A percentile compares a stretch with the other conserved stretches of the same genome.
Evolutionary conservation across 768 basidiomycete genomes (phyloP).

Genomic region (Lactifluus volemus): DNA sequence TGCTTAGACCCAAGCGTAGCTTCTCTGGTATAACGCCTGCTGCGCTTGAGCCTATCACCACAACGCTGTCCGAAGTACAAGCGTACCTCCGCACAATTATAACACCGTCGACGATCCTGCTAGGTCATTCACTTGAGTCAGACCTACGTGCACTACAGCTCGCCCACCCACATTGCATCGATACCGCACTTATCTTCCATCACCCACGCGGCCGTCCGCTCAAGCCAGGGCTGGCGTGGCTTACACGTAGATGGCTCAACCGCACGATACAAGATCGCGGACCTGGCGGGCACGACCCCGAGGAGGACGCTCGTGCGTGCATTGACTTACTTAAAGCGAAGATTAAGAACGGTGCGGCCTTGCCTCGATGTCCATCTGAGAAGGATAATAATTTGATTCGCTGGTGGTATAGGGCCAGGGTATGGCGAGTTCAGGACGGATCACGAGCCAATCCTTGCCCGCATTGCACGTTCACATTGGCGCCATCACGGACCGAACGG

Average conservation of each 20-base stretch:
- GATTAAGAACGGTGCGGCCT: slow-evolving; percentile 49
- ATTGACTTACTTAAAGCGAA: slow-evolving; percentile 79
- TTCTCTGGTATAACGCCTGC: slow-evolving; percentile 92
- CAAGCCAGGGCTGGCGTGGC: slow-evolving; percentile 95
- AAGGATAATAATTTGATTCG: no score
- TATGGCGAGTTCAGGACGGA: slow-evolving; percentile 86
- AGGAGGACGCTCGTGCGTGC: slow-evolving; percentile 89
- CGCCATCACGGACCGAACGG: slow-evolving; percentile 9
- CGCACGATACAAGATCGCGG: slow-evolving; percentile 83
- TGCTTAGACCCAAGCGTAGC: slow-evolving; percentile 31
- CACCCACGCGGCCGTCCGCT: slow-evolving; percentile 91
- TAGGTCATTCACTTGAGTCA: slow-evolving; percentile 94
- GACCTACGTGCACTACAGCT: slow-evolving; percentile 86
- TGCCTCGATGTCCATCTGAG: background rate
- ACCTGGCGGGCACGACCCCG: slow-evolving; percentile 86
- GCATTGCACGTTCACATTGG: slow-evolving; percentile 49
- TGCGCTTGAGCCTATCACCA: slow-evolving; percentile 58
- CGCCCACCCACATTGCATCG: slow-evolving; percentile 79
- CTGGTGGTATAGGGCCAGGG: slow-evolving; percentile 38
- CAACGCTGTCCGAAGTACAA: slow-evolving; percentile 76
- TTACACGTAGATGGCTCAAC: slow-evolving; percentile 88
- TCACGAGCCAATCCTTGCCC: slow-evolving; percentile 81
- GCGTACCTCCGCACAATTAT: slow-evolving; percentile 54
- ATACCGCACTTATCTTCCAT: slow-evolving; percentile 84
- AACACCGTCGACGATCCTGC: slow-evolving; percentile 62